Evolutionary conservation across 257 asterid genomes (phyloP).

Genomic region (Capsicum pubescens): DNA sequence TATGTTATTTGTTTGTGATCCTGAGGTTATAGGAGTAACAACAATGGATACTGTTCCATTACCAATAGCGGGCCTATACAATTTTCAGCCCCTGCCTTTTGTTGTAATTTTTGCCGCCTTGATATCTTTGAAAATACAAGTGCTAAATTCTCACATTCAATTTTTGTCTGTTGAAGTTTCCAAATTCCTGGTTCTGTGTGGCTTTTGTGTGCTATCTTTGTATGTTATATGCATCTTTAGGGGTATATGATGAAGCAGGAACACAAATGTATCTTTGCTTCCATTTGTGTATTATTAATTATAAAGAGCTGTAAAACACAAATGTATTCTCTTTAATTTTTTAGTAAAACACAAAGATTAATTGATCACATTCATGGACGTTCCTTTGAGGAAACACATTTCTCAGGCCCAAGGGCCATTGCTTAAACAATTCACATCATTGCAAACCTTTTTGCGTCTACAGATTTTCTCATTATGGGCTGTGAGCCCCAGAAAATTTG

Average conservation of each 20-base stretch:
- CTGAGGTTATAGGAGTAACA: not conserved
- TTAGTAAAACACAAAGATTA: not conserved
- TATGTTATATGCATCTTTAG: not conserved
- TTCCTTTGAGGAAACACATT: not conserved
- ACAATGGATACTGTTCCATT: not conserved
- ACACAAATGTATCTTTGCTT: not conserved
- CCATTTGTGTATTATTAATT: not conserved
- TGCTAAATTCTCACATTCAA: not conserved
- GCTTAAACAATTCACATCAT: not conserved
- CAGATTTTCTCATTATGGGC: conserved; percentile 96
- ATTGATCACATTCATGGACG: not conserved
- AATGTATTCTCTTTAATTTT: not conserved
- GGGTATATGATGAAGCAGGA: not conserved
- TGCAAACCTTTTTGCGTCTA: not conserved
- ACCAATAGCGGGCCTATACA: not conserved
- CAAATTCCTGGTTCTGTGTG: not conserved
- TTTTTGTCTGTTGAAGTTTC: not conserved
- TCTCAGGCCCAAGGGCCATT: not conserved
- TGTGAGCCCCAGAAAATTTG: conserved; percentile 71
- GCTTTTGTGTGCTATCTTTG: not conserved
- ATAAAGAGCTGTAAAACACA: not conserved
- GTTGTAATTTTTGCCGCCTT: no score
- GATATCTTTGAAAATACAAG: not conserved
- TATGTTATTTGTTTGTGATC: not conserved
- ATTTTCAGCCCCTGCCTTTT: not conserved